Evolutionary conservation across 345 rosid species (phyloP), one percentile per base, ranked within the genome.

Genomic region (Salix koriyanagi): DNA sequence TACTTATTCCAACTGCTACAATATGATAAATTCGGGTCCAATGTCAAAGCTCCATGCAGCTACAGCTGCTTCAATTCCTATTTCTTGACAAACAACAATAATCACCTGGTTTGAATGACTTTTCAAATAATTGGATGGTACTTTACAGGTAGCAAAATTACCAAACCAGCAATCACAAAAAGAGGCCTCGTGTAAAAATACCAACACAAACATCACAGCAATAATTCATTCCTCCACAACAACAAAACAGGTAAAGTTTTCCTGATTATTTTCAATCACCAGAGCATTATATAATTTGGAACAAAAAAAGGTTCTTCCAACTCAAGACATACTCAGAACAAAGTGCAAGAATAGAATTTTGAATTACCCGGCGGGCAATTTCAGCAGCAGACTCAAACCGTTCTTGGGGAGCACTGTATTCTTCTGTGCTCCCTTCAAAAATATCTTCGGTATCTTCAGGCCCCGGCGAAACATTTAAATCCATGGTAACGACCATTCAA

Each of bases 391-490:
- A 85, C 76, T 87, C 96, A 11, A 64, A 58, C 34, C 88, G 91
- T 39, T 89, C 97, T 77, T 85, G 89, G 4, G 84, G 86, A 2
- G 85, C 80, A 0, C 79, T 74, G 72, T 76, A 88, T 46, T 88
- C 84, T 72, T 84, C 91, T 44, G 79, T 46, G 75, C 70, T 90
- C 44, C 87, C 67, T 36, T 84, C 92, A 50, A 80, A 89, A 23
- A 76, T 85, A 67, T 90, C 97, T 10, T 92, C 97, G 14, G 90
- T 93, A 39, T 89, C 95, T 79, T 92, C 97, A 32, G 97, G 97
- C 75, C 87, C 77, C 2, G 97, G 85, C 5, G 82, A 78, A n/a
- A 72, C 95, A 87, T 92, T 92, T 50, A 92, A 75, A 81, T 92
- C 97, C 97, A 92, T 90, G 67, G 89, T 83, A 79, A 89, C 89